Evolutionary conservation across 2,329 filamentous ascomycete genomes (phyloP).

Genomic region (Berkeleyomyces basicola): DNA sequence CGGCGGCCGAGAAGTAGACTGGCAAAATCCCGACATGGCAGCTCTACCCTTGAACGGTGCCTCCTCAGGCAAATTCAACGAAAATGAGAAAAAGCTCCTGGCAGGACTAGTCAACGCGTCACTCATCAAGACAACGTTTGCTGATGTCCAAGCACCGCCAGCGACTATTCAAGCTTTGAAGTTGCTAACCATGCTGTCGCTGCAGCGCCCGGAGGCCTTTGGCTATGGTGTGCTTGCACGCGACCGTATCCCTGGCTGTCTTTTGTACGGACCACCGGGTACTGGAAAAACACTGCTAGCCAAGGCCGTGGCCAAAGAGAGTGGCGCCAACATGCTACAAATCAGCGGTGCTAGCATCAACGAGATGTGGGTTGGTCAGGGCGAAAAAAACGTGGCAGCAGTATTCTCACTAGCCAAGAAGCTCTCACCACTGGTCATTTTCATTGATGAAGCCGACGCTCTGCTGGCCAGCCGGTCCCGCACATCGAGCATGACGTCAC

Average conservation of each 20-base stretch:
- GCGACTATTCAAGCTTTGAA: conserved; percentile 80
- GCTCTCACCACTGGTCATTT: conserved; percentile 79
- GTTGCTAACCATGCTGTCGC: conserved; percentile 71
- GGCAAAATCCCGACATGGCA: conserved; percentile 1
- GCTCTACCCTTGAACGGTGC: conserved; percentile 19
- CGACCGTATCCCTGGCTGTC: conserved; percentile 77
- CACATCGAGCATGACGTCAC: conserved; percentile 47
- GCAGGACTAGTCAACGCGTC: conserved; percentile 66
- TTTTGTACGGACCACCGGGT: conserved; percentile 77
- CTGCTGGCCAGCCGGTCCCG: conserved; percentile 65
- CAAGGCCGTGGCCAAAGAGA: conserved; percentile 52
- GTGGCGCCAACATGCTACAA: conserved; percentile 61
- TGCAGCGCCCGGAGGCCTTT: conserved; percentile 86
- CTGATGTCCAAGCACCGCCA: conserved; percentile 64
- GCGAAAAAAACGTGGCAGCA: conserved; percentile 87
- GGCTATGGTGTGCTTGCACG: conserved; percentile 82
- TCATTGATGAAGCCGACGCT: conserved; percentile 92
- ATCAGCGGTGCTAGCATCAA: conserved; percentile 83
- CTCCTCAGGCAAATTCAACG: conserved; percentile 31
- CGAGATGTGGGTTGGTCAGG: conserved; percentile 91
- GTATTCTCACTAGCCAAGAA: conserved; percentile 87
- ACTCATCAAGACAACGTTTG: conserved; percentile 73
- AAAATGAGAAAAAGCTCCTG: conserved; percentile 69
- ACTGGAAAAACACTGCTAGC: conserved; percentile 57
- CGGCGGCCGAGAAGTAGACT: conserved; percentile 4